Evolutionary conservation across 306 rosid genomes (phyloP), one percentile per base, ranked within the genome.

Genomic region (Gastrolobium bilobum): DNA sequence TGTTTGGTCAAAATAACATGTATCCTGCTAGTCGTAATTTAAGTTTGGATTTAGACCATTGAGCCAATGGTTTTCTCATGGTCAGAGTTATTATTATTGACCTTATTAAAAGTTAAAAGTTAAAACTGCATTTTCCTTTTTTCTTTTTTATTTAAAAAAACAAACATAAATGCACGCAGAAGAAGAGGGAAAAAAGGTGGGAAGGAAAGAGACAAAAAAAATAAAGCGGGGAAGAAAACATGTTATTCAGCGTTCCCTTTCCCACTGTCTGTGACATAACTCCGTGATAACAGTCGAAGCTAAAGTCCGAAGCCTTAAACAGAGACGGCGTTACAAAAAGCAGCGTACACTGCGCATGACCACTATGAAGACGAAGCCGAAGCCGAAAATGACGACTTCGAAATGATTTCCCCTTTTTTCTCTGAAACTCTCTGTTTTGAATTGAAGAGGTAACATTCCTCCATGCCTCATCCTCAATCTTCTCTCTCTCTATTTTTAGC

Each of bases 201-300:
- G 26, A 20, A 20, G 26, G 26, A 20, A 20, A 20, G 26, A 20
- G 26, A 20, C 26, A 20, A 20, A 20, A 20, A 51, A 64, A 9
- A 0, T 39, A 64, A 64, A 7, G 51, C 11, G 43, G 66, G 66
- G 66, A 59, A 4, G 50, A 8, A 9, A 64, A 13, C 0, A 26
- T 40, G 44, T 7, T 34, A 33, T 15, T 14, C 46, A 58, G 35
- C 59, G 46, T 33, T 74, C 14, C 20, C 59, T 29, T 65, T 10
- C 71, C 43, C 4, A 35, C 20, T 66, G 71, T 10, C 43, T 4
- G 46, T 47, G 31, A 76, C 64, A 72, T 58, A 70, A 81, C 73
- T 67, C 84, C 88, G 86, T 76, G 44, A 82, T 82, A 82, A 79
- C 79, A 57, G 44, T 71, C 30, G 77, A 67, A 71, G 74, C 79